Evolutionary conservation across 805 yeast species (phyloP), one percentile per base, ranked within the genome.

Genomic region (Cyberlindnera sargentensis): DNA sequence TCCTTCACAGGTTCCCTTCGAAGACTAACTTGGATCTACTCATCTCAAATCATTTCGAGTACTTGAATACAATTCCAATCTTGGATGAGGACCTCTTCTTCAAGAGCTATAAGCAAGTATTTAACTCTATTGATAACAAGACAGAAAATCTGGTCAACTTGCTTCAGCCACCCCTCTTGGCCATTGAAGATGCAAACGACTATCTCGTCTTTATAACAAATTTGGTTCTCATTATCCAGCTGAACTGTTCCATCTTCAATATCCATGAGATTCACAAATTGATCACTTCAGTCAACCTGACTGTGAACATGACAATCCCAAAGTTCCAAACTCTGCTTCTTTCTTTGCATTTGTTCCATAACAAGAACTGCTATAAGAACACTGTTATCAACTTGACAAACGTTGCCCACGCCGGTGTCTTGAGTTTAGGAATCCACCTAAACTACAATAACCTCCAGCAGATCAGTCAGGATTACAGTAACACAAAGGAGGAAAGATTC

Each of bases 161-260:
- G 25, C 33, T 49, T 33, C 27, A 8, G 2, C 41, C 32, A 4
- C 42, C 47, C 9, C 25, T 20, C 4, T 30, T 20, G 3, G 42
- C 41, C 24, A 31, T n/a, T 23, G 40, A 33, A 6, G 36, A 20
- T 9, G 40, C 37, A 9, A 73, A 58, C 71, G 75, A 50, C 11
- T 38, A 45, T 34, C 23, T 49, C 31, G 42, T 46, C 8, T 50
- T 50, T 28, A 45, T 50, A 5, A 31, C 46, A 8, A 42, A 40
- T 2, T 66, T 80, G 46, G 73, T 80, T 65, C 64, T 77, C 3
- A 54, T 58, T 9, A 56, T 57, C 28, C 61, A 58, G 34, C 44
- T 58, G 29, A 57, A 57, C 41, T 52, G 59, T 31, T 57, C 61
- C 3, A 54, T 56, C 10, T 58, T 56, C 41, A 51, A 53, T n/a